Conservation (phyloP, 2,329 filamentous ascomycete species). For the Podosphaera xanthii region DNA sequence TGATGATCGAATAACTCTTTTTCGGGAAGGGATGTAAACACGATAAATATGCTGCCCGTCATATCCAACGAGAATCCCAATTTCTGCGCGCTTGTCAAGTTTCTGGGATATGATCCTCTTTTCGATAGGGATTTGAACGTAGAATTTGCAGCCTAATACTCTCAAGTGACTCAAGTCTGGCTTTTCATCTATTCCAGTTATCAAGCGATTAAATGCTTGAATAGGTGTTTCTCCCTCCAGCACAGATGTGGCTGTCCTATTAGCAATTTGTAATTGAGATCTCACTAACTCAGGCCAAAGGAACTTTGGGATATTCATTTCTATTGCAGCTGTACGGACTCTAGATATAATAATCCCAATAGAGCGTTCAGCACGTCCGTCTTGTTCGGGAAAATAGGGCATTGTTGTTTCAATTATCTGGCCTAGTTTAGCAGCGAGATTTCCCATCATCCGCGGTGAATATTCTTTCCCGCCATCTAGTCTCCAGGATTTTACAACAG, state of each 20-base stretch:
- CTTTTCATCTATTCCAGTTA: not conserved
- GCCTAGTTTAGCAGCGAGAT: not conserved
- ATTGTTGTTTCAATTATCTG: not conserved
- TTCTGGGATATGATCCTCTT: not conserved
- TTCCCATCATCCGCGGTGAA: not conserved
- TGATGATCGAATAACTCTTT: not conserved
- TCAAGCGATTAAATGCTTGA: not conserved
- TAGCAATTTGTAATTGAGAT: not conserved
- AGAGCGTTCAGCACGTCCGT: not conserved
- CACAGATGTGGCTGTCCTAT: not conserved
- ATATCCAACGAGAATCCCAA: not conserved
- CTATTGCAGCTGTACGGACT: not conserved
- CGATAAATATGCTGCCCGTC: not conserved
- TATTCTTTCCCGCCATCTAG: not conserved
- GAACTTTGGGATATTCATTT: not conserved
- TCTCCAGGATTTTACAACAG: constrained; percentile 1
- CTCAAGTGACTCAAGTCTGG: not conserved
- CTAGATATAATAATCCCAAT: not conserved
- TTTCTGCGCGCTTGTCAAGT: not conserved
- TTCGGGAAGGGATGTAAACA: not conserved
- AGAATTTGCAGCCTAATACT: not conserved
- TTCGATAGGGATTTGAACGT: not conserved
- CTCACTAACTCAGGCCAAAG: not conserved
- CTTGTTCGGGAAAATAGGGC: not conserved
- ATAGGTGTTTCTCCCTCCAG: not conserved